These are phyloP conservation scores for Lithospermum erythrorhizon DNA, from an alignment of 257 asterid species.

Conservation along the genomic window DNA sequence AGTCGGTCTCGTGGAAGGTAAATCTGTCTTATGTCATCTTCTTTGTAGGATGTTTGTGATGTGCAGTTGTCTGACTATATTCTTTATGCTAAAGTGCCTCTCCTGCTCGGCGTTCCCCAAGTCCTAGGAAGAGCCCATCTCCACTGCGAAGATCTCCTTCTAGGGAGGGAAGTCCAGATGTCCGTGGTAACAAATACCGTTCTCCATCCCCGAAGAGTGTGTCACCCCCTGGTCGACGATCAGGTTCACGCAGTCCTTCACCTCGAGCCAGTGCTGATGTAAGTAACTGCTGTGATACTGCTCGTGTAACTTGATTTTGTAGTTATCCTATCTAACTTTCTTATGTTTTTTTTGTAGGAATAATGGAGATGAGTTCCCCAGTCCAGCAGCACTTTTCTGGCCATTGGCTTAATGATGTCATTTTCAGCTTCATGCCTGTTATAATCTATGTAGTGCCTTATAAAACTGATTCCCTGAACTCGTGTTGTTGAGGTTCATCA, in stretches of 20 bases:
- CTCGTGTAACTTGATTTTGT: background rate
- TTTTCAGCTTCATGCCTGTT: constrained; percentile 12
- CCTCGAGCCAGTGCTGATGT: constrained; percentile 83
- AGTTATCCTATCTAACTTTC: background rate
- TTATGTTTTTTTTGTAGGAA: constrained; percentile 22
- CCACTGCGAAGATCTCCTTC: constrained; percentile 48
- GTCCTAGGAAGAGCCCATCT: constrained; percentile 64
- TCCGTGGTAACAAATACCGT: constrained; percentile 11
- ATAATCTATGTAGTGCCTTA: constrained; percentile 38
- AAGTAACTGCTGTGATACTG: constrained; percentile 13
- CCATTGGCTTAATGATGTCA: constrained; percentile 12
- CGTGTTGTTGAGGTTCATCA: background rate
- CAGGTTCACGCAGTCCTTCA: constrained; percentile 58
- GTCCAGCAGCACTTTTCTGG: constrained; percentile 7
- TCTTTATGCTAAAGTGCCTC: constrained; percentile 42
- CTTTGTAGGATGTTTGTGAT: background rate
- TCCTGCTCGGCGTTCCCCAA: constrained; percentile 55
- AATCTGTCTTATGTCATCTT: background rate
- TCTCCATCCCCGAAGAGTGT: constrained; percentile 55
- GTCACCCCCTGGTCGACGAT: constrained; percentile 61
- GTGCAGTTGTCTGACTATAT: background rate
- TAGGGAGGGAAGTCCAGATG: constrained; percentile 59
- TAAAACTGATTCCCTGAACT: constrained; percentile 17
- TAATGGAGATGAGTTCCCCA: constrained; percentile 7
- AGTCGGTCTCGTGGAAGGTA: constrained; percentile 80